Conservation (phyloP, 805 yeast genomes). For the Teunomyces atbi region DNA sequence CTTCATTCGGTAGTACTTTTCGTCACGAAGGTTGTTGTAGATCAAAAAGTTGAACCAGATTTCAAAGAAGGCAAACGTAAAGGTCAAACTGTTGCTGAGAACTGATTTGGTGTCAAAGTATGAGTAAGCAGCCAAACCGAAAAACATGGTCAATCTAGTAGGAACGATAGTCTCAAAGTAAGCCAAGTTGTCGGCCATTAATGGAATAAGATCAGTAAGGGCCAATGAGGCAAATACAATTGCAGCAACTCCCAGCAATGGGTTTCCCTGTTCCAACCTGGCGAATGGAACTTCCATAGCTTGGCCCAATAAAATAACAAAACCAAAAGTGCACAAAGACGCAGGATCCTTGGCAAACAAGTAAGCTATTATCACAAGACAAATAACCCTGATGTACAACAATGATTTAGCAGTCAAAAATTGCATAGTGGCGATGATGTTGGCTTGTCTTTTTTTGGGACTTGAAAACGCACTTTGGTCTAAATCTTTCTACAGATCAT, state of each 20-base stretch:
- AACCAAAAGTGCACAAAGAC: constrained; percentile 43
- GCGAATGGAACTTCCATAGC: constrained; percentile 52
- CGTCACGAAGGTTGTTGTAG: constrained; percentile 63
- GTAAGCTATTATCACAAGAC: constrained; percentile 45
- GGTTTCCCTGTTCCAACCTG: constrained; percentile 34
- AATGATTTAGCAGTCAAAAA: constrained; percentile 50
- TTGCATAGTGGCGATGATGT: constrained; percentile 37
- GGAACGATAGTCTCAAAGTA: constrained; percentile 66
- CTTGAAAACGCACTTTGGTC: not conserved
- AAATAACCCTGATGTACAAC: constrained; percentile 46
- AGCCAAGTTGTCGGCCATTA: constrained; percentile 41
- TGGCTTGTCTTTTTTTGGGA: not conserved
- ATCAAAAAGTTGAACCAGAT: constrained; percentile 68
- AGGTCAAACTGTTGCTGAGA: constrained; percentile 62
- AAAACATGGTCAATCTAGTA: constrained; percentile 49
- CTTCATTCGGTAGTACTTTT: constrained; percentile 50
- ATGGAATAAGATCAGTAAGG: constrained; percentile 57
- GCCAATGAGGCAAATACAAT: constrained; percentile 45
- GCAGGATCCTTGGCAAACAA: constrained; percentile 48
- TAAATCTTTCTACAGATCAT: not conserved
- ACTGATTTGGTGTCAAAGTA: constrained; percentile 45
- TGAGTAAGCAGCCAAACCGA: constrained; percentile 48
- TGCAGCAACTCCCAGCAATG: constrained; percentile 50
- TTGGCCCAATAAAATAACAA: constrained; percentile 52
- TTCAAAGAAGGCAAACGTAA: constrained; percentile 60